Conservation (phyloP, 768 basidiomycete genomes). For the Russula vinacea region DNA sequence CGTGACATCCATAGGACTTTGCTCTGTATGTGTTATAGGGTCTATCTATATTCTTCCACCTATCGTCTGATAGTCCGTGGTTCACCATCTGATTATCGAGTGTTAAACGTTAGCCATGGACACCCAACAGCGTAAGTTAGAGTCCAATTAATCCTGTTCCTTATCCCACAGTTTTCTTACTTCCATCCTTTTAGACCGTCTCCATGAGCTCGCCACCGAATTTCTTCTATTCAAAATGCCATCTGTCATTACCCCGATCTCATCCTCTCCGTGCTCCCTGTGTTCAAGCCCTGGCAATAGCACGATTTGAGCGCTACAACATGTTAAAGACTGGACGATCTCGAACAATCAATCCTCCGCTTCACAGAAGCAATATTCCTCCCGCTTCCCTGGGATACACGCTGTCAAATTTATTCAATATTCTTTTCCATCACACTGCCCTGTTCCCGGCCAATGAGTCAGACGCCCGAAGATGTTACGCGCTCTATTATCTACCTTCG, state of each 20-base stretch:
- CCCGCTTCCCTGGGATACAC: not conserved
- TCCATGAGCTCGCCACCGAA: not conserved
- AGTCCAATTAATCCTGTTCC: too few relatives aligned
- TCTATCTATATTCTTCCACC: too few relatives aligned
- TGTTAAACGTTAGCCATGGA: too few relatives aligned
- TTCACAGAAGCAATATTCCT: conserved; percentile 1
- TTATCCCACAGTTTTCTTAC: too few relatives aligned
- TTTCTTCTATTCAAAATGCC: not conserved
- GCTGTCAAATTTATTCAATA: not conserved
- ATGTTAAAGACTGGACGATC: not conserved
- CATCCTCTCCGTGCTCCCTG: not conserved
- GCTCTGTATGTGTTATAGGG: too few relatives aligned
- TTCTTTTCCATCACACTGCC: not conserved
- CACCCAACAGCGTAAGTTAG: too few relatives aligned
- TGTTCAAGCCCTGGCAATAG: not conserved
- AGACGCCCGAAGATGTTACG: not conserved
- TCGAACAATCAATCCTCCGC: not conserved
- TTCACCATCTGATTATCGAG: too few relatives aligned
- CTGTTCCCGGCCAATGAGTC: not conserved
- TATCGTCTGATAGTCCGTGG: too few relatives aligned
- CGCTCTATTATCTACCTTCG: not conserved
- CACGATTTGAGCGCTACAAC: not conserved
- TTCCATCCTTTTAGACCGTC: not conserved
- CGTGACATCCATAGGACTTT: too few relatives aligned
- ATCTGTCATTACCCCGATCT: not conserved